phyloP scores from a whole-genome alignment of 179 eudicot species.

The Spinacia oleracea region DNA sequence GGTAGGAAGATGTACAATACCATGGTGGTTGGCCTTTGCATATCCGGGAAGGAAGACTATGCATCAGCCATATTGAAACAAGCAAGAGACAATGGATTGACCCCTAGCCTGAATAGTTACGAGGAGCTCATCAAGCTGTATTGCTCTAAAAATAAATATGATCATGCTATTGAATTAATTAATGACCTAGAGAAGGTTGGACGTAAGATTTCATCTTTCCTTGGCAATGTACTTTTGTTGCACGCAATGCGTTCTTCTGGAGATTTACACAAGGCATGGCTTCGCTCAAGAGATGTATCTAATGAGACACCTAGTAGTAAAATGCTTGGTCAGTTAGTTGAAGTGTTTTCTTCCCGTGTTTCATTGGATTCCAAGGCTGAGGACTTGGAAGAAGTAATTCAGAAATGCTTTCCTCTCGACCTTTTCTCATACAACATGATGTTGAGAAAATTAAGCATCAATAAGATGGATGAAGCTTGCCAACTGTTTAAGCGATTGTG shows the following conservation, averaged over 20 bases:
- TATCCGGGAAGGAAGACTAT: constrained; percentile 39
- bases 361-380: constrained; percentile 27
- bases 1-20: constrained; percentile 44
- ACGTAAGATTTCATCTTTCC: constrained; percentile 60
- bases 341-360: constrained; percentile 46
- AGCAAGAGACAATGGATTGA: constrained; percentile 31
- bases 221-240: constrained; percentile 62
- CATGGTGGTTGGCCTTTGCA: constrained; percentile 78
- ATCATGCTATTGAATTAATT: constrained; percentile 41
- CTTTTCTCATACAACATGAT: constrained; percentile 63
- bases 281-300: constrained; percentile 37
- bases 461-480: constrained; percentile 53
- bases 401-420: constrained; percentile 58
- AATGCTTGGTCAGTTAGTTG: constrained; percentile 52
- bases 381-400: constrained; percentile 53
- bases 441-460: constrained; percentile 50
- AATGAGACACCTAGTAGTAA: constrained; percentile 35
- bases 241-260: constrained; percentile 45
- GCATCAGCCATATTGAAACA: constrained; percentile 45
- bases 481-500: constrained; percentile 43
- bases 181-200: constrained; percentile 54
- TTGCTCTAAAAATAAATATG: constrained; percentile 40
- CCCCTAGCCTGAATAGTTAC: constrained; percentile 54
- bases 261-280: constrained; percentile 57
- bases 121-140: constrained; percentile 62